Evolutionary conservation across 2,329 filamentous ascomycete genomes (phyloP).

Genomic region (Neonectria ditissima): DNA sequence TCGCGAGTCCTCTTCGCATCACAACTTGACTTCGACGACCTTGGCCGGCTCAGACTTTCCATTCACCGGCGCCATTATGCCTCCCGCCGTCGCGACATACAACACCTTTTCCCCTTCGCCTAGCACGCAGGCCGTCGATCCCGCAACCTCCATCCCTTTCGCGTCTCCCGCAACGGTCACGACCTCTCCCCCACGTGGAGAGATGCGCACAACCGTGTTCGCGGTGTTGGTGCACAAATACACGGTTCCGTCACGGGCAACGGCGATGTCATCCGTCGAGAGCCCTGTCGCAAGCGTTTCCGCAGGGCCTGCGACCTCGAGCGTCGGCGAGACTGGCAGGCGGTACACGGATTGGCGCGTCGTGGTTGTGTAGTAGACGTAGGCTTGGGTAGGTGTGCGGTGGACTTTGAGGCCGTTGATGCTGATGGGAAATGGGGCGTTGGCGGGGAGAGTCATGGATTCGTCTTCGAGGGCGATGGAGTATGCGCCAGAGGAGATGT

Average conservation of each 20-base stretch:
- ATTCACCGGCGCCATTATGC: slow-evolving; percentile 28
- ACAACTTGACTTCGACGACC: slow-evolving; percentile 30
- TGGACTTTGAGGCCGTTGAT: slow-evolving; percentile 40
- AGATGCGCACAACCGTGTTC: slow-evolving; percentile 33
- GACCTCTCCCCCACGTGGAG: slow-evolving; percentile 6
- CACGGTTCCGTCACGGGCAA: slow-evolving; percentile 35
- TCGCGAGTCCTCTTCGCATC: background rate
- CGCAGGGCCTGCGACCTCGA: slow-evolving; percentile 20
- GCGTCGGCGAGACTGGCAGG: slow-evolving; percentile 26
- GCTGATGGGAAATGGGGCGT: slow-evolving; percentile 27
- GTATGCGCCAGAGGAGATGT: slow-evolving; percentile 25
- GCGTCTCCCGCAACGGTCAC: slow-evolving; percentile 23
- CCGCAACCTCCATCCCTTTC: slow-evolving; percentile 24
- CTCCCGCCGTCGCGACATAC: slow-evolving; percentile 35
- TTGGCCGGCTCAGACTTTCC: slow-evolving; percentile 39
- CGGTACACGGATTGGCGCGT: slow-evolving; percentile 32
- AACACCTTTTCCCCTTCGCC: slow-evolving; percentile 21
- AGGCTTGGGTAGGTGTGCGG: slow-evolving; percentile 25
- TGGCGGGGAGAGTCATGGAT: slow-evolving; percentile 29
- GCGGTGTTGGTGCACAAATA: slow-evolving; percentile 36
- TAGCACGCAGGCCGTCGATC: slow-evolving; percentile 34
- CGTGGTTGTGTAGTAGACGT: slow-evolving; percentile 35
- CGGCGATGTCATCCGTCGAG: slow-evolving; percentile 33
- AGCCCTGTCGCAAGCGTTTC: slow-evolving; percentile 32
- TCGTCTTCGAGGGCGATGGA: slow-evolving; percentile 30